Percentiles rank a stretch among this genome's conserved stretches.
These are phyloP conservation scores for Chytridium lagenaria DNA, from an alignment of 371 early-diverging fungal species.

Conservation along the genomic window DNA sequence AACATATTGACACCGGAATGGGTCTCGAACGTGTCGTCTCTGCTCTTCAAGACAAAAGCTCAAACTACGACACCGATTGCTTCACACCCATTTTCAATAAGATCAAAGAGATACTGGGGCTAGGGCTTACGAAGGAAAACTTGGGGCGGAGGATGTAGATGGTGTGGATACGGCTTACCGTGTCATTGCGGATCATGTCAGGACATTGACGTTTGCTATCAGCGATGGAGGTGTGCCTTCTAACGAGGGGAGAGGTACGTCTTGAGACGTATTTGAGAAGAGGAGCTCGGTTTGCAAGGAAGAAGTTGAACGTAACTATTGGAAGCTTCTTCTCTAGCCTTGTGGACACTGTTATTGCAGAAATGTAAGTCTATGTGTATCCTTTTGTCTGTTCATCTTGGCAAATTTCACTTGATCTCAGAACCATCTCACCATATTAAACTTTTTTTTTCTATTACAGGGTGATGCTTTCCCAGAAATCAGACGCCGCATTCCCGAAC, in stretches of 20 bases:
- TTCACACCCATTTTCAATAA: constrained; percentile 85
- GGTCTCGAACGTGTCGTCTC: constrained; percentile 98
- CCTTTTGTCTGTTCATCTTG: constrained; percentile 24
- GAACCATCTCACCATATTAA: too few relatives aligned
- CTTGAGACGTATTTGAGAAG: constrained; percentile 98
- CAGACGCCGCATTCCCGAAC: constrained; percentile 69
- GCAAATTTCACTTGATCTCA: too few relatives aligned
- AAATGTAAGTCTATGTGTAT: constrained; percentile 61
- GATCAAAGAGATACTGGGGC: constrained; percentile 88
- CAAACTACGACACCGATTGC: constrained; percentile 99
- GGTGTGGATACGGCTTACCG: constrained; percentile 99
- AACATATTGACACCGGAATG: constrained; percentile 99
- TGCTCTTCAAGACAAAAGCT: constrained; percentile 93
- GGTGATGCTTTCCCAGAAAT: constrained; percentile 92
- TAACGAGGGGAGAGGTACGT: constrained; percentile 99
- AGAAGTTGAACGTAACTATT: constrained; percentile 88
- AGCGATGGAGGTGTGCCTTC: constrained; percentile 96
- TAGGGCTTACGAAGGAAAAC: constrained; percentile 81
- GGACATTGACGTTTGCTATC: constrained; percentile 98
- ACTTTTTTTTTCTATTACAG: too few relatives aligned
- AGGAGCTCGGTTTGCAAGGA: constrained; percentile 95
- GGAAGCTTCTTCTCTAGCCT: constrained; percentile 92
- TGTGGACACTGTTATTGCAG: constrained; percentile 82
- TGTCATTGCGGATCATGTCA: constrained; percentile 98
- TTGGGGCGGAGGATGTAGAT: constrained; percentile 91